Evolutionary conservation across 1,284 basidiomycete genomes (phyloP), one percentile per base, ranked within the genome.

Genomic region (Papiliotrema terrestris): DNA sequence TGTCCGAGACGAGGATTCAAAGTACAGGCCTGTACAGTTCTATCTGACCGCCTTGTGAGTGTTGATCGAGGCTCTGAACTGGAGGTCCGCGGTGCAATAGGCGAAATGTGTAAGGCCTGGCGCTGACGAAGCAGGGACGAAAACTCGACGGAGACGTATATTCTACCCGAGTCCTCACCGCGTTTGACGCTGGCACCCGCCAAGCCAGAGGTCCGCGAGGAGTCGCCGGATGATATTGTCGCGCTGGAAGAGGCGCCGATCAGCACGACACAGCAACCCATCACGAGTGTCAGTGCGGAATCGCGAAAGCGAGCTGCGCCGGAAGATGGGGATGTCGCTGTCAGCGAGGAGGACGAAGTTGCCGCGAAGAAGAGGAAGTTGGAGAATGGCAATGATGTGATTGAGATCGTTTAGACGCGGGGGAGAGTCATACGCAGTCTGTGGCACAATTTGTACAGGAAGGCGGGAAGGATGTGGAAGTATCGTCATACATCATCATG

Each of bases 1-100:
- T 1, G 86, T 98, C 25, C 86, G 86, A 45, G 76, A 77, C 59
- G 75, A 76, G 50, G 91, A 95, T 43, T 87, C 83, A n/a, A 84
- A 85, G 61, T 83, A 80, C 70, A 83, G 80, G 11, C 88, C 86
- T 2, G 82, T 94, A 44, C 82, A 85, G 14, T 81, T 93, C n/a
- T 86, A 82, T 2, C 70, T 95, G 26, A 83, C 83, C 43, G 74
- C 78, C 35, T 78, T 89, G 89, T 92, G 67, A 75, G 91, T 82
- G 29, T 44, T 22, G 17, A 4, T 13, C 46, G 35, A 44, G 2
- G 19, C 39, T n/a, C 29, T 26, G 23, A 47, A 20, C 15, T 5
- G 32, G n/a, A n/a, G n/a, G n/a, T n/a, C n/a, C n/a, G n/a, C n/a
- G n/a, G n/a, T n/a, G n/a, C n/a, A n/a, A n/a, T n/a, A n/a, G n/a